Conservation (phyloP, 306 rosid genomes). For the Boehmeria nivea region DNA sequence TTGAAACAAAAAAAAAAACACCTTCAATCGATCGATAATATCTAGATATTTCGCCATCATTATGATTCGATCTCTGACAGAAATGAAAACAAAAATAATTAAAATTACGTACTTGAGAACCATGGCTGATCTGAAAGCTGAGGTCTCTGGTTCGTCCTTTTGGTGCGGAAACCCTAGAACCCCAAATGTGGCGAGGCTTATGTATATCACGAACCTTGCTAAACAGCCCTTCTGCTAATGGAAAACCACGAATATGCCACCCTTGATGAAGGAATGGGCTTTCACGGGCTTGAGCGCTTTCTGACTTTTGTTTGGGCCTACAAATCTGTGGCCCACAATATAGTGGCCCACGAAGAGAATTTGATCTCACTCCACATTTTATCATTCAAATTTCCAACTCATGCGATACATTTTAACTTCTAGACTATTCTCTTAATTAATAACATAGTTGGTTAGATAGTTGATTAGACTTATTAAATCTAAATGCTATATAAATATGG, state of each 20-base stretch:
- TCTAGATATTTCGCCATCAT: not conserved
- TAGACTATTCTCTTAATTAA: too few species aligned
- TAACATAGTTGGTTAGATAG: too few species aligned
- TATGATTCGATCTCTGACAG: too few species aligned
- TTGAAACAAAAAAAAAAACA: too few species aligned
- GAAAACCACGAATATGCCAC: slow-evolving; percentile 31
- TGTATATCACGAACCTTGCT: slow-evolving; percentile 14
- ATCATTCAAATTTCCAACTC: too few species aligned
- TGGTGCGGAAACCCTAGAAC: slow-evolving; percentile 41
- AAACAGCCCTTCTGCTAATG: not conserved
- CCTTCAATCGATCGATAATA: not conserved
- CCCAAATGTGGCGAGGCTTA: not conserved
- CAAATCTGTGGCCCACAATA: not conserved
- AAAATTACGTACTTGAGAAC: slow-evolving; percentile 56
- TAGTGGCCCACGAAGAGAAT: too few species aligned
- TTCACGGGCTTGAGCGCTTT: too few species aligned
- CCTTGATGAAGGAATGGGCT: not conserved
- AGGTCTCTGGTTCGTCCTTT: not conserved
- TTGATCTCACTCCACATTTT: too few species aligned
- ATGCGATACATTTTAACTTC: too few species aligned
- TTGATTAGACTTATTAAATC: too few species aligned
- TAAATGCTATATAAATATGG: too few species aligned
- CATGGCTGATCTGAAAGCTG: slow-evolving; percentile 43
- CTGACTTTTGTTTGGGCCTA: slow-evolving; percentile 11
- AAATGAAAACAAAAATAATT: not conserved